A percentile compares a stretch with the other conserved stretches of the same genome.
Evolutionary conservation across 306 rosid genomes (phyloP).

Genomic region (Prosopis cineraria): DNA sequence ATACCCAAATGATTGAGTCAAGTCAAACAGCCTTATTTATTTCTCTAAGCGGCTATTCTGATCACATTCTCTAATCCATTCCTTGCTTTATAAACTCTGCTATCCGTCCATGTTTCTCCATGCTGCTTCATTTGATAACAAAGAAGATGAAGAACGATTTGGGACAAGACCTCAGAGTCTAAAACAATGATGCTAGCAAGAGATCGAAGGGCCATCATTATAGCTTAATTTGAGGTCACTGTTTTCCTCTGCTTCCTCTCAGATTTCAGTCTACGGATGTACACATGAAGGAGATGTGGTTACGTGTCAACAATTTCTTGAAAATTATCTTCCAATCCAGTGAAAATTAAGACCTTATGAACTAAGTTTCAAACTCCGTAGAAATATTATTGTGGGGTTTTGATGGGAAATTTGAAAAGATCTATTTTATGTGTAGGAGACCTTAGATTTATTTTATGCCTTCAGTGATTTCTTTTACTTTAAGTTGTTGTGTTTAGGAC

Average conservation of each 20-base stretch:
- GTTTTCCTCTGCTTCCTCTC: neutral
- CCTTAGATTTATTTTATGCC: neutral
- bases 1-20: neutral
- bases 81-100: neutral
- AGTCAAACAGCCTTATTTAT: neutral
- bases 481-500: neutral
- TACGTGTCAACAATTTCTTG: neutral
- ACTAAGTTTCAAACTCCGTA: neutral
- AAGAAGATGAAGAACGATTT: neutral
- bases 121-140: neutral
- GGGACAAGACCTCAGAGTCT: neutral
- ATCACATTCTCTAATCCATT: neutral
- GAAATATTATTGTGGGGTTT: neutral
- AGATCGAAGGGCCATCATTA: neutral
- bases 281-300: neutral
- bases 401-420: neutral
- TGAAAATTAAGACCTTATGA: neutral
- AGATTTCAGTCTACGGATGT: neutral
- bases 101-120: neutral
- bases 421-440: neutral
- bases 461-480: neutral
- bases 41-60: neutral
- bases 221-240: neutral
- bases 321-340: neutral
- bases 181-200: neutral